Evolutionary conservation across 768 basidiomycete genomes (phyloP).

Genomic region (Galerina sulciceps): DNA sequence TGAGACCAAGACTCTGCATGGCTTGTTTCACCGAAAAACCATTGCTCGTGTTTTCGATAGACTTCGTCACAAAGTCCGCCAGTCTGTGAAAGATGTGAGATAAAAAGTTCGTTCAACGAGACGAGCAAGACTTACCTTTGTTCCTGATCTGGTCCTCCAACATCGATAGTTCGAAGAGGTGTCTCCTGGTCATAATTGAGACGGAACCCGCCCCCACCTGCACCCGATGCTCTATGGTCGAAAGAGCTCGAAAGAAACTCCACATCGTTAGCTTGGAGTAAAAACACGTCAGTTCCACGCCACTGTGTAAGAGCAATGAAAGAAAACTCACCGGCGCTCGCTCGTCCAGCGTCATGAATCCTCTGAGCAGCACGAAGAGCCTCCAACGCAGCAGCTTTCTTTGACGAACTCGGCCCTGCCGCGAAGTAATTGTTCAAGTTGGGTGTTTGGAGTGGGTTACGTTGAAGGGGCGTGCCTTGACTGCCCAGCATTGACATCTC

Average conservation of each 20-base stretch:
- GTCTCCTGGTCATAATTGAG: constrained; percentile 56
- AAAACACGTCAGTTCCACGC: neutral
- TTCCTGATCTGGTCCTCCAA: constrained; percentile 62
- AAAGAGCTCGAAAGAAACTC: neutral
- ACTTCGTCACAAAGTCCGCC: constrained; percentile 63
- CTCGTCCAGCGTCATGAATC: neutral
- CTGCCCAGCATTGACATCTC: neutral
- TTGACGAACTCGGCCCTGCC: constrained; percentile 8
- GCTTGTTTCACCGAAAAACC: constrained; percentile 56
- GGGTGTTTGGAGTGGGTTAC: constrained; percentile 9
- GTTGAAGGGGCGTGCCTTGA: constrained; percentile 4
- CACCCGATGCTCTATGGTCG: neutral
- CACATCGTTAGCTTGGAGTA: neutral
- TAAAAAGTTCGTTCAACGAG: neutral
- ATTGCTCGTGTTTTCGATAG: constrained; percentile 61
- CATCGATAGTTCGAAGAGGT: constrained; percentile 52
- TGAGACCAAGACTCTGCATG: constrained; percentile 54
- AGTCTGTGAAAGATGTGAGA: constrained; percentile 43
- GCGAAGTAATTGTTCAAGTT: constrained; percentile 8
- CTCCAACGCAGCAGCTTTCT: constrained; percentile 10
- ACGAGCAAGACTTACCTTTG: constrained; percentile 37
- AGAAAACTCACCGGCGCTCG: constrained; percentile 8
- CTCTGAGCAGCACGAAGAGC: constrained; percentile 13
- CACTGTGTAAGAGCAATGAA: neutral
- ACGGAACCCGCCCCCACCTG: constrained; percentile 36